phyloP scores from a whole-genome alignment of 2,329 filamentous ascomycete species.

The Cryoendolithus antarcticus region DNA sequence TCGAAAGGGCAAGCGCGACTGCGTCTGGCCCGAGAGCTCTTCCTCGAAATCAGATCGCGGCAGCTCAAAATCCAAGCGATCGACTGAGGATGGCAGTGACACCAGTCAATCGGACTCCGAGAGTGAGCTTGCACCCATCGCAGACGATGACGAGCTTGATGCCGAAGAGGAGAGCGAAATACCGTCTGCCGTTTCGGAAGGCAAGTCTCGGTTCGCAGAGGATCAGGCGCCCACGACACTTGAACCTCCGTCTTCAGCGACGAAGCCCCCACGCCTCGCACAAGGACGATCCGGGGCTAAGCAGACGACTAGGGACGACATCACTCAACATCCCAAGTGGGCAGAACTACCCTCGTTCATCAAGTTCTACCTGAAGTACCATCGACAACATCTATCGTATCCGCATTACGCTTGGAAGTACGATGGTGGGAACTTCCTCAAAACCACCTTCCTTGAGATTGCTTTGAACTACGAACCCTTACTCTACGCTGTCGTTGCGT shows the following conservation, averaged over 20 bases:
- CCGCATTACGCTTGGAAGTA: slow-evolving; percentile 72
- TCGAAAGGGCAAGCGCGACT: slow-evolving; percentile 81
- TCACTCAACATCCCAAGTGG: slow-evolving; percentile 17
- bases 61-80: slow-evolving; percentile 32
- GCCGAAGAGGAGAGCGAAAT: slow-evolving; percentile 18
- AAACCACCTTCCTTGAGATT: slow-evolving; percentile 54
- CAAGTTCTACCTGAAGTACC: slow-evolving; percentile 68
- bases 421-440: slow-evolving; percentile 62
- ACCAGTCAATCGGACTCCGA: slow-evolving; percentile 39
- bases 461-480: slow-evolving; percentile 70
- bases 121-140: slow-evolving; percentile 28
- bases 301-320: slow-evolving; percentile 12
- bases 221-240: no score
- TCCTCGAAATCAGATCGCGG: slow-evolving; percentile 36
- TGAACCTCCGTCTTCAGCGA: no score
- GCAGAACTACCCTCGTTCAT: slow-evolving; percentile 44
- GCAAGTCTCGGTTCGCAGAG: no score
- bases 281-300: slow-evolving; percentile 2
- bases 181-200: slow-evolving; percentile 13
- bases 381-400: slow-evolving; percentile 61
- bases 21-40: slow-evolving; percentile 63
- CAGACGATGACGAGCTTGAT: slow-evolving; percentile 35
- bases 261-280: no score
- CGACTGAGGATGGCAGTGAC: slow-evolving; percentile 34
- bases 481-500: slow-evolving; percentile 75